Evolutionary conservation across 108 stramenopile species (phyloP).

Genomic region (Stephanodiscus triporus): DNA sequence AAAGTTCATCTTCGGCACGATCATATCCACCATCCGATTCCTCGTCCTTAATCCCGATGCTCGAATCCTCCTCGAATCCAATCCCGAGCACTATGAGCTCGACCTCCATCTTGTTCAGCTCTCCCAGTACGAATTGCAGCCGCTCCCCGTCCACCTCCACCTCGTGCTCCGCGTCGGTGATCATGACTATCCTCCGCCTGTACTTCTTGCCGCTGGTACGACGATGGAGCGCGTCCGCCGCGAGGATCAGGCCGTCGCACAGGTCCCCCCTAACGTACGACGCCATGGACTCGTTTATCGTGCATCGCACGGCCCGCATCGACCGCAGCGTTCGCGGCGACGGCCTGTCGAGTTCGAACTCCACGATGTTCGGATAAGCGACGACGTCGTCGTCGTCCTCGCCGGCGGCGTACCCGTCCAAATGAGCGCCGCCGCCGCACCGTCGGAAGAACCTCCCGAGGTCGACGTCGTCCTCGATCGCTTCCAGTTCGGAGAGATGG

Average conservation of each 20-base stretch:
- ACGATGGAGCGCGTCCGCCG: conserved; percentile 72
- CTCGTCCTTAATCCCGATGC: conserved; percentile 19
- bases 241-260: conserved; percentile 72
- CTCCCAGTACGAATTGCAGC: conserved; percentile 58
- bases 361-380: conserved; percentile 74
- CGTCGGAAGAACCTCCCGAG: conserved; percentile 5
- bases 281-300: conserved; percentile 16
- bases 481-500: conserved; percentile 45
- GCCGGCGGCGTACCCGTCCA: conserved; percentile 24
- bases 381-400: conserved; percentile 33
- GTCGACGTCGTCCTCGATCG: conserved; percentile 15
- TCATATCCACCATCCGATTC: conserved; percentile 22
- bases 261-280: conserved; percentile 56
- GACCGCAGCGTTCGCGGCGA: conserved; percentile 52
- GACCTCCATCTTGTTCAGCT: conserved; percentile 66
- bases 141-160: conserved; percentile 58
- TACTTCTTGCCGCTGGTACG: conserved; percentile 62
- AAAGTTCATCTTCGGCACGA: background rate
- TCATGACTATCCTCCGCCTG: conserved; percentile 63
- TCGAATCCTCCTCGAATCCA: conserved; percentile 45
- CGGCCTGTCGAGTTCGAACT: conserved; percentile 58
- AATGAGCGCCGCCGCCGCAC: conserved; percentile 9
- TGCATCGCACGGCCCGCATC: conserved; percentile 50
- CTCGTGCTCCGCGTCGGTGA: conserved; percentile 84
- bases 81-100: conserved; percentile 68